Conservation (phyloP, 1,284 basidiomycete species). For the Amylostereum chailletii region DNA sequence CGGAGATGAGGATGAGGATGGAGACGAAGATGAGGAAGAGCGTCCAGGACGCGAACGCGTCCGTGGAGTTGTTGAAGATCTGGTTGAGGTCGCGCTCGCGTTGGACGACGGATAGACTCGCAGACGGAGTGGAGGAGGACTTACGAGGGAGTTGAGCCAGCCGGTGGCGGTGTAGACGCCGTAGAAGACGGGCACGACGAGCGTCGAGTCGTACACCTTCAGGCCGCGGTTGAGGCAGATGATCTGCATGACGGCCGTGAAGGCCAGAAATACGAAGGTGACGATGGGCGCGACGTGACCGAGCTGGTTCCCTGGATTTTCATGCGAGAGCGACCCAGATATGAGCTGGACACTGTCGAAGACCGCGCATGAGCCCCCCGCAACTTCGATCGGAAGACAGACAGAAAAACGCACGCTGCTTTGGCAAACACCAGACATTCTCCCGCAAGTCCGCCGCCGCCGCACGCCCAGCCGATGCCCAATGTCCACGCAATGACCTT, state of each 20-base stretch:
- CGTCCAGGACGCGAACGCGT: conserved; percentile 77
- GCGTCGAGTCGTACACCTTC: conserved; percentile 69
- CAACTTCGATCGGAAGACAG: neutral
- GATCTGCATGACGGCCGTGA: conserved; percentile 84
- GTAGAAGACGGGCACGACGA: conserved; percentile 70
- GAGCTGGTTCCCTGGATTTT: conserved; percentile 81
- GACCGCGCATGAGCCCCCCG: neutral
- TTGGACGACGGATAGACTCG: no score
- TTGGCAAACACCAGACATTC: conserved; percentile 89
- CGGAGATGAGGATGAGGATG: conserved; percentile 76
- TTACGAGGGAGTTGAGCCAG: conserved; percentile 26
- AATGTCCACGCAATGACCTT: conserved; percentile 80
- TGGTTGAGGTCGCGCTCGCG: conserved; percentile 8
- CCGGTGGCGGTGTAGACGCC: conserved; percentile 58
- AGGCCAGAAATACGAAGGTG: conserved; percentile 71
- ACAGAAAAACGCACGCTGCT: conserved; percentile 52
- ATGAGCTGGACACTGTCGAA: conserved; percentile 61
- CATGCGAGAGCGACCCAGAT: conserved; percentile 64
- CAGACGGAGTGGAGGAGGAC: neutral
- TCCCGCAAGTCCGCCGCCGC: conserved; percentile 83
- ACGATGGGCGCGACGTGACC: conserved; percentile 74
- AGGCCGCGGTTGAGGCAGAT: conserved; percentile 84
- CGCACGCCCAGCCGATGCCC: conserved; percentile 88
- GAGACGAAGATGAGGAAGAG: conserved; percentile 82
- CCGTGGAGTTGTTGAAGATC: conserved; percentile 77